These are phyloP conservation scores for Leishmania aethiopica DNA, from an alignment of 208 protist genomes.

Conservation along the genomic window DNA sequence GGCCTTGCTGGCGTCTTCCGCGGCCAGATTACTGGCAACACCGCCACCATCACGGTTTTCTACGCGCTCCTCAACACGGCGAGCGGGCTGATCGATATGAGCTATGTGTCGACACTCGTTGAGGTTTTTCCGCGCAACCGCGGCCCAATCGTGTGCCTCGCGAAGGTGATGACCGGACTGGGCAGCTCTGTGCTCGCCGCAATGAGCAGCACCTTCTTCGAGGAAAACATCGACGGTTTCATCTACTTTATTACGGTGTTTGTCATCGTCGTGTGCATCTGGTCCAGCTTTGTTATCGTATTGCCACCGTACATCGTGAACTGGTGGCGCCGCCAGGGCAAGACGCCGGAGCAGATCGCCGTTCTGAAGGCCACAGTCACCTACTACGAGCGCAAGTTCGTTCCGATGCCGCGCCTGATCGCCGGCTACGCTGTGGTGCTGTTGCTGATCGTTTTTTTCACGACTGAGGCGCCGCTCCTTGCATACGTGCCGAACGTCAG, in stretches of 20 bases:
- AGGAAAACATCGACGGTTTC: slow-evolving; percentile 44
- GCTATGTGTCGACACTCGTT: slow-evolving; percentile 55
- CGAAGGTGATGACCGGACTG: slow-evolving; percentile 80
- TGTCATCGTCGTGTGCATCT: slow-evolving; percentile 42
- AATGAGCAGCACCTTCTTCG: slow-evolving; percentile 56
- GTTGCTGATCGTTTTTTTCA: slow-evolving; percentile 57
- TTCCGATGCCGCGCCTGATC: slow-evolving; percentile 48
- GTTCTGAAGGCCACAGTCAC: slow-evolving; percentile 29
- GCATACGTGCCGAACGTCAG: slow-evolving; percentile 46
- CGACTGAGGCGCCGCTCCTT: slow-evolving; percentile 51
- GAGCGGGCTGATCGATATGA: slow-evolving; percentile 54
- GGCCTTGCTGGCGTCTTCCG: slow-evolving; percentile 46
- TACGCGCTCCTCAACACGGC: slow-evolving; percentile 62
- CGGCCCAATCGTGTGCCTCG: slow-evolving; percentile 60
- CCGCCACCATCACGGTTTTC: slow-evolving; percentile 52
- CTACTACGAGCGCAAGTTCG: slow-evolving; percentile 60
- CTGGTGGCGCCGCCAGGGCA: slow-evolving; percentile 57
- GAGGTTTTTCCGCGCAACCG: slow-evolving; percentile 74
- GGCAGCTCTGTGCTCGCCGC: slow-evolving; percentile 60
- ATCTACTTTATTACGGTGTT: slow-evolving; percentile 61
- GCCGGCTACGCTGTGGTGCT: slow-evolving; percentile 49
- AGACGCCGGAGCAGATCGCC: slow-evolving; percentile 42
- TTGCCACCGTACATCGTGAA: slow-evolving; percentile 73
- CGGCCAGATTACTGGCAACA: slow-evolving; percentile 50
- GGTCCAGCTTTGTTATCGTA: slow-evolving; percentile 45